These are phyloP conservation scores for Cystobasidium tubakii DNA, from an alignment of 768 basidiomycete genomes.

Conservation along the genomic window DNA sequence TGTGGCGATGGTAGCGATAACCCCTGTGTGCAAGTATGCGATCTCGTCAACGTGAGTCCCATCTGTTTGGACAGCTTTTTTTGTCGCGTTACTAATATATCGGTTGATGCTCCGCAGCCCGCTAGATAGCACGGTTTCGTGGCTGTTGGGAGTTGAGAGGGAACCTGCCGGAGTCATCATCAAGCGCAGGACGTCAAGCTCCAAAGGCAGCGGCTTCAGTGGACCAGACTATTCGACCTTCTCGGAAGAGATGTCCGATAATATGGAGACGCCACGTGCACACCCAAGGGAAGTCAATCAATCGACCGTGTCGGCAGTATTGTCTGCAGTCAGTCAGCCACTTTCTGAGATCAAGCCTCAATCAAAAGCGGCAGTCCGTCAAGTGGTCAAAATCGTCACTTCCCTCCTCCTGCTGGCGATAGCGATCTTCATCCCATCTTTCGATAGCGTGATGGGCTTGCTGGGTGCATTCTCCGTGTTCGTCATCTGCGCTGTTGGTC, in stretches of 20 bases:
- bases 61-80: constrained; percentile 46
- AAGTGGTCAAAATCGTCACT: constrained; percentile 27
- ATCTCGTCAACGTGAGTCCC: constrained; percentile 69
- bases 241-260: constrained; percentile 7
- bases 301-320: background rate
- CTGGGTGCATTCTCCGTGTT: constrained; percentile 80
- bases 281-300: background rate
- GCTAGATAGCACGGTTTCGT: constrained; percentile 77
- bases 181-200: background rate
- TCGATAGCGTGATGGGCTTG: constrained; percentile 39
- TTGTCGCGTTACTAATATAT: background rate
- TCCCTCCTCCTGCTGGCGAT: constrained; percentile 23
- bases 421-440: constrained; percentile 42
- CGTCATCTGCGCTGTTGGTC: constrained; percentile 68
- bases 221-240: constrained; percentile 18
- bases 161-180: background rate
- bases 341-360: constrained; percentile 18
- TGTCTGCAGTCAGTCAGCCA: background rate
- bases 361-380: background rate
- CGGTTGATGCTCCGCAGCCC: constrained; percentile 47
- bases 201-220: constrained; percentile 9
- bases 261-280: background rate
- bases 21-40: constrained; percentile 67
- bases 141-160: constrained; percentile 63
- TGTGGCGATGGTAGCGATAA: constrained; percentile 72